Evolutionary conservation across 306 rosid genomes (phyloP), one percentile per base, ranked within the genome.

Genomic region (Dryas octopetala): DNA sequence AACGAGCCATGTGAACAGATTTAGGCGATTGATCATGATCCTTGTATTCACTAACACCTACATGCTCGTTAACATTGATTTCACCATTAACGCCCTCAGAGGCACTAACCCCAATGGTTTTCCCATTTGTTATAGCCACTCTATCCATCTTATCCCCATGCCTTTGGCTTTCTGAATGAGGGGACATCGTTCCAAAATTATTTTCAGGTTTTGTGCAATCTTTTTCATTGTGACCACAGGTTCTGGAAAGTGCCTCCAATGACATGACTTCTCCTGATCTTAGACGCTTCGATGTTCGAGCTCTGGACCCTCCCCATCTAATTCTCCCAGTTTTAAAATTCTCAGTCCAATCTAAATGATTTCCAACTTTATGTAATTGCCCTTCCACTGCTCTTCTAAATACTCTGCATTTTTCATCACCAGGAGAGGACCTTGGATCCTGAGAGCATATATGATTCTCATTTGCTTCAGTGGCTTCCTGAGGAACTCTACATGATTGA

Each of bases 241-340:
- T 74, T 68, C 86, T 66, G 64, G 83, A 80, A 81, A 81, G 78
- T 76, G 86, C 72, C 23, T 80, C 84, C 73, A 80, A 78, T 79
- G 89, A 71, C 47, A 74, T 62, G 67, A 81, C 78, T 76, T 90
- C 93, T 79, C 89, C 93, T 38, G 70, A 60, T 78, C 91, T 92
- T 26, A 61, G 75, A 72, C 86, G 86, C 87, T 91, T 92, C 15
- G 96, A 73, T 14, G 97, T 79, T 75, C 97, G 99, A 66, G 88
- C 87, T 87, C 88, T 89, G 79, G 81, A 90, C 71, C 84, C 86
- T 69, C 96, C 98, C 99, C 99, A 96, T 83, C 84, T 91, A 64
- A 92, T 84, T 69, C 84, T 76, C 69, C 86, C 89, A 73, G 78
- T 79, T 72, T 73, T 82, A 73, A 62, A 78, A 70, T 76, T 77